Evolutionary conservation across 2,329 filamentous ascomycete species (phyloP), one percentile per base, ranked within the genome.

Genomic region (Arthrobotrys pseudoclavata): DNA sequence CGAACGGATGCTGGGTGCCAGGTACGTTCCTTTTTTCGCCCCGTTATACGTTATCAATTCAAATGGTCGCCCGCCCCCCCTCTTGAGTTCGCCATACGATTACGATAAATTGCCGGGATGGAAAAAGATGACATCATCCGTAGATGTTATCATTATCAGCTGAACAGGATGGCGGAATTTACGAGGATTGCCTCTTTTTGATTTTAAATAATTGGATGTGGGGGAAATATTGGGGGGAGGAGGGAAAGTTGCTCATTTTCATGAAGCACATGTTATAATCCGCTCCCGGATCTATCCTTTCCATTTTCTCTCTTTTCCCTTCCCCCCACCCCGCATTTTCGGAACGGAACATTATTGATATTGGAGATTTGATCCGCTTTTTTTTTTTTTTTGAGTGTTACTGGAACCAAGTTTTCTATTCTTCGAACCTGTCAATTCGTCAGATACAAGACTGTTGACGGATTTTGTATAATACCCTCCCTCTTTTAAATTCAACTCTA

Each of bases 41-140:
- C 34, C 34, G 34, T 40, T 40, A 40, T 15, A 7, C 26, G 52
- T 34, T 57, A 57, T 57, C 37, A n/a, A 29, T 37, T 57, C 52
- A n/a, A 31, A 7, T 26, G 26, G 47, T 1, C 37, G 10, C 9
- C 13, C 37, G 10, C 37, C 6, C 4, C 34, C 34, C 4, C 34
- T 12, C 34, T 37, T 37, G 7, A 37, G 10, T 37, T 40, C 37
- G 12, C 37, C 37, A n/a, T 3, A 40, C 12, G 12, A 15, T 40
- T 37, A 57, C 52, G 52, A 57, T 57, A 57, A 57, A 57, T 37
- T 34, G 31, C 52, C 52, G 52, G 52, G 52, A 37, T 20, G 29
- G 24, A 45, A 45, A 20, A 20, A 20, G n/a, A 57, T 57, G 29
- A 57, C 52, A 57, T 57, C 52, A 57, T 37, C 29, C 52, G 31